Conservation (phyloP, 2,329 filamentous ascomycete genomes). For the Didymella sp. region DNA sequence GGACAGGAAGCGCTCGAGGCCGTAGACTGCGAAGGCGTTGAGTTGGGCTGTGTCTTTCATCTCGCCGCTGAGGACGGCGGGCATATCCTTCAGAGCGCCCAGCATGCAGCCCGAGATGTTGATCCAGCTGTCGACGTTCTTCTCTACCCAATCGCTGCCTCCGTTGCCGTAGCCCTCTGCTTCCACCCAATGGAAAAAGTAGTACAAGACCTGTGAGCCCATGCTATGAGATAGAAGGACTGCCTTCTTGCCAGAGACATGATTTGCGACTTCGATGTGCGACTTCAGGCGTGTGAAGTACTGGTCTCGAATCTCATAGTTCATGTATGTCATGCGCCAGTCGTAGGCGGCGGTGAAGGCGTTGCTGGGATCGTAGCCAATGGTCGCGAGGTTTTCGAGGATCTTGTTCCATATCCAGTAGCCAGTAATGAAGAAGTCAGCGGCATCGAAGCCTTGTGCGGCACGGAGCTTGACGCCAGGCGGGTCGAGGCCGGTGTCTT, state of each 20-base stretch:
- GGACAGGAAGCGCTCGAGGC: constrained; percentile 92
- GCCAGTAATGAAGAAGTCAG: constrained; percentile 86
- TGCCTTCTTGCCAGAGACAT: constrained; percentile 77
- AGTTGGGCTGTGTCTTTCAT: constrained; percentile 98
- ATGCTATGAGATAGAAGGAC: constrained; percentile 94
- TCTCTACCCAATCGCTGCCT: constrained; percentile 87
- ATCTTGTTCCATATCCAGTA: constrained; percentile 99
- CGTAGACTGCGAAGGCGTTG: constrained; percentile 95
- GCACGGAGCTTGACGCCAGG: constrained; percentile 88
- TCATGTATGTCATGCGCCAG: constrained; percentile 89
- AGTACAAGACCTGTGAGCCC: constrained; percentile 94
- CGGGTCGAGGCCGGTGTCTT: constrained; percentile 87
- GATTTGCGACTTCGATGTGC: constrained; percentile 83
- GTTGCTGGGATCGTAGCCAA: constrained; percentile 91
- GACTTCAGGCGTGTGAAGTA: constrained; percentile 92
- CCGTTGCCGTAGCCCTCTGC: constrained; percentile 78
- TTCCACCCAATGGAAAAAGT: constrained; percentile 83
- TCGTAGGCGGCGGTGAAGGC: constrained; percentile 78
- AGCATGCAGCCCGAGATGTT: constrained; percentile 99
- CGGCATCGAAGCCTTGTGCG: constrained; percentile 95
- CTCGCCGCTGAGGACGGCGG: constrained; percentile 90
- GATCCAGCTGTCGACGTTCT: constrained; percentile 91
- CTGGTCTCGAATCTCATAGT: constrained; percentile 87
- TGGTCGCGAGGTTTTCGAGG: constrained; percentile 91
- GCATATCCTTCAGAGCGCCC: constrained; percentile 87